A percentile compares a stretch with the other conserved stretches of the same genome.
phyloP scores from a whole-genome alignment of 1,139 yeast genomes.

The Saccharomyces hybrid region DNA sequence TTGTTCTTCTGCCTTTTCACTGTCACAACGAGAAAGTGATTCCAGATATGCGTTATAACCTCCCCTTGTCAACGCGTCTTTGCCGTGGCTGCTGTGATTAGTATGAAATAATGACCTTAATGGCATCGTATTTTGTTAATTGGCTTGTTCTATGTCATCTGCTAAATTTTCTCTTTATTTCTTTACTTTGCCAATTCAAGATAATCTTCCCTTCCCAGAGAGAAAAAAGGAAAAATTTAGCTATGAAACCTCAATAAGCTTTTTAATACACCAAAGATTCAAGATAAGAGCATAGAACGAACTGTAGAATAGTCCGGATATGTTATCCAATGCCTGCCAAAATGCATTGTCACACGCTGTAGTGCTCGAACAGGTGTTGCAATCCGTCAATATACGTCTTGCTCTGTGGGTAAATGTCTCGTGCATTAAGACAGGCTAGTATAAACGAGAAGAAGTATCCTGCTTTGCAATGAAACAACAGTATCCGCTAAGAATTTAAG shows the following conservation, averaged over 20 bases:
- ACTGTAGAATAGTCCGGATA: not conserved
- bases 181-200: not conserved
- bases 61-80: not conserved
- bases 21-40: not conserved
- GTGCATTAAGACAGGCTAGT: not conserved
- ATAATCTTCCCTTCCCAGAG: not conserved
- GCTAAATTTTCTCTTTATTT: not conserved
- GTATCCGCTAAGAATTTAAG: not conserved
- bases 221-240: not conserved
- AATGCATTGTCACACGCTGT: not conserved
- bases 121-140: not conserved
- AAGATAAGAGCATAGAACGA: not conserved
- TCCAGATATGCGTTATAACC: not conserved
- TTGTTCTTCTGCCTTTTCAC: not conserved
- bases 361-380: not conserved
- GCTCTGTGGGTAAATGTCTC: not conserved
- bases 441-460: not conserved
- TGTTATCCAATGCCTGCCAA: not conserved
- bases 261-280: not conserved
- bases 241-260: not conserved
- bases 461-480: not conserved
- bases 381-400: not conserved
- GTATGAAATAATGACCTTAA: not conserved
- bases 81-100: not conserved
- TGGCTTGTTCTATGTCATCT: not conserved